Conservation (phyloP, 139 green algal species). For the Micractinium sp. region DNA sequence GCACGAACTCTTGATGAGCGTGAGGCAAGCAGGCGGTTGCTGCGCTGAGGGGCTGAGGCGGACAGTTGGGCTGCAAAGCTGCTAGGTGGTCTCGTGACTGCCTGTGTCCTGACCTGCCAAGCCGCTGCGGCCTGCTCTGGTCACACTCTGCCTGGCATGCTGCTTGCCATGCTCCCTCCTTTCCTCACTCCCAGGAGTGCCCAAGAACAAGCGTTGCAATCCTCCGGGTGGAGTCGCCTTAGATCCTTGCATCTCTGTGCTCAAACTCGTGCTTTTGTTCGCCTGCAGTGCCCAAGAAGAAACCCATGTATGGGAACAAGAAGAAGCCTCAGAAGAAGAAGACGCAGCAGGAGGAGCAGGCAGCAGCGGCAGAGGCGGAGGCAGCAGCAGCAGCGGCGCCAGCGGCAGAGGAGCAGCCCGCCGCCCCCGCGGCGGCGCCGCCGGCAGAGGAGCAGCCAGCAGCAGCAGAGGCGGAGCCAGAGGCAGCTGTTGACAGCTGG, state of each 20-base stretch:
- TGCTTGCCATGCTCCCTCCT: no score
- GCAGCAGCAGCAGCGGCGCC: constrained; percentile 59
- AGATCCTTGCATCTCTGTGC: background rate
- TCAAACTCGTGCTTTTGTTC: background rate
- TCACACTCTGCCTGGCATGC: no score
- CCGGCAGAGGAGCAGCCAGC: constrained; percentile 29
- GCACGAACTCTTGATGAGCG: background rate
- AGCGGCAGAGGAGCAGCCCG: constrained; percentile 40
- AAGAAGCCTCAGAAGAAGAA: constrained; percentile 73
- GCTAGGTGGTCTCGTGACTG: no score
- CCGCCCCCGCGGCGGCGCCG: constrained; percentile 41
- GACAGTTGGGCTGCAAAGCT: no score
- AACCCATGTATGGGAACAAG: constrained; percentile 71
- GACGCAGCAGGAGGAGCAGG: constrained; percentile 33
- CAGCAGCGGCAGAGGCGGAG: constrained; percentile 15
- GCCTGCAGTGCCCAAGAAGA: constrained; percentile 59
- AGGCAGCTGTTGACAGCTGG: constrained; percentile 46
- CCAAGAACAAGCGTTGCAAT: no score
- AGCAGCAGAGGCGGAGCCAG: constrained; percentile 18
- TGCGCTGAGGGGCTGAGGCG: no score
- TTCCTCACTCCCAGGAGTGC: no score
- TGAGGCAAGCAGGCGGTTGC: no score
- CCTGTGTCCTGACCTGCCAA: no score
- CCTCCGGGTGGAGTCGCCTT: no score
- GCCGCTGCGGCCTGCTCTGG: no score